Base-by-base conservation (phyloP, 2,329 filamentous ascomycete species). In the Fusarium miscanthi region DNA sequence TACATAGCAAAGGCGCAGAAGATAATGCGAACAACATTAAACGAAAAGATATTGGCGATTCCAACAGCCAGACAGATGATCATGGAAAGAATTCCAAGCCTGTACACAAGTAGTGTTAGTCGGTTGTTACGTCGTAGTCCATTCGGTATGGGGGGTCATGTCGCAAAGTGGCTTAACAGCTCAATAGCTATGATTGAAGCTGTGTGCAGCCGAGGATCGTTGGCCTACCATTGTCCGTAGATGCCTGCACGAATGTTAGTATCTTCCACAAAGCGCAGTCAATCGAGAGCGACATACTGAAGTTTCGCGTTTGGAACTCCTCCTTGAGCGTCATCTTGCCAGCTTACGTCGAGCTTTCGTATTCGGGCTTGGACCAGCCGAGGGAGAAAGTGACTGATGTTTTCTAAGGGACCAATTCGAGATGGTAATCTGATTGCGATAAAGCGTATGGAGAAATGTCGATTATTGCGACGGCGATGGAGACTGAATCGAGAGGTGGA, bases 301-400 rank as follows among this genome's bases (percentile, higher is more conserved):
- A 93, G 84, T 93, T 93, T 79, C 91, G 87, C 69, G 90, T 91
- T 80, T 87, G 87, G 80, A 93, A 92, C 83, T 93, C 91, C 79
- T 93, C 91, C 82, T 88, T 88, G 84, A 93, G 86, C 81, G 90
- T 88, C 90, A 92, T 92, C 72, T 84, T 90, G 86, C 76, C 79
- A 78, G 76, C 72, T 78, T 78, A 76, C 74, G 74, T 71, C 64
- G 67, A 62, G 53, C 52, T 61, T 63, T 75, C 66, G 75, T 74
- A 71, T 70, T 74, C 72, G 66, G 66, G 43, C 31, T 56, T 74
- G 38, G 30, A 46, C 17, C 38, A 64, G 58, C 53, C 46, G 54
- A 68, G 52, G 62, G 59, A 60, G 53, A 45, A 65, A 59, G 63
- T 57, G 52, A 56, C 58, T 40, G 58, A 66, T 41, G 43, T 56